These are phyloP conservation scores for Penstemon davidsonii DNA, from an alignment of 257 asterid species.

Conservation along the genomic window DNA sequence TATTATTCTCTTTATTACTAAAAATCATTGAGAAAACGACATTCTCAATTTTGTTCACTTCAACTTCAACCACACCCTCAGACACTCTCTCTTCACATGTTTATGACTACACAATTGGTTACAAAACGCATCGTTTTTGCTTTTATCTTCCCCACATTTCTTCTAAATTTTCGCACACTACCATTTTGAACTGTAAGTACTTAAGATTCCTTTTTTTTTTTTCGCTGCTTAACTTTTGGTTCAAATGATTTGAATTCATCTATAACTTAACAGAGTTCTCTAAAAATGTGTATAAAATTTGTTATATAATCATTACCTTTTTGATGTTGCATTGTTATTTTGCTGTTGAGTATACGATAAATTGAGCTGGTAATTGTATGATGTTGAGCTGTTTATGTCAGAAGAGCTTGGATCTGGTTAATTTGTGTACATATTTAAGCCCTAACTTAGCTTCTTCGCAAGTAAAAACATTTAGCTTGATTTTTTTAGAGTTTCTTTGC, in stretches of 20 bases:
- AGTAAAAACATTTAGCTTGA: not conserved
- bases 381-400: not conserved
- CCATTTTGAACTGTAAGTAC: conserved; percentile 29
- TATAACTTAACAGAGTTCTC: conserved; percentile 1
- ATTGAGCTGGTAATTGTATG: conserved; percentile 14
- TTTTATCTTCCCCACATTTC: conserved; percentile 25
- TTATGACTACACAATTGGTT: conserved; percentile 11
- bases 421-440: not conserved
- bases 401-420: conserved; percentile 31
- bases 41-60: conserved; percentile 23
- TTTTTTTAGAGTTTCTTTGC: not conserved
- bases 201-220: not conserved
- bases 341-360: conserved; percentile 6
- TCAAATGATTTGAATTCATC: not conserved
- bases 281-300: not conserved
- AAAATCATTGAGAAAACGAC: conserved; percentile 26
- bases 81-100: conserved; percentile 16
- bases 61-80: not conserved
- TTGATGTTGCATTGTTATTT: conserved; percentile 28
- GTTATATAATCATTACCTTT: not conserved
- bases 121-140: conserved; percentile 32
- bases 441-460: not conserved
- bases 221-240: not conserved
- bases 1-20: not conserved
- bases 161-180: conserved; percentile 9